phyloP scores from a whole-genome alignment of 2,329 filamentous ascomycete genomes.

The Botrytis deweyae region DNA sequence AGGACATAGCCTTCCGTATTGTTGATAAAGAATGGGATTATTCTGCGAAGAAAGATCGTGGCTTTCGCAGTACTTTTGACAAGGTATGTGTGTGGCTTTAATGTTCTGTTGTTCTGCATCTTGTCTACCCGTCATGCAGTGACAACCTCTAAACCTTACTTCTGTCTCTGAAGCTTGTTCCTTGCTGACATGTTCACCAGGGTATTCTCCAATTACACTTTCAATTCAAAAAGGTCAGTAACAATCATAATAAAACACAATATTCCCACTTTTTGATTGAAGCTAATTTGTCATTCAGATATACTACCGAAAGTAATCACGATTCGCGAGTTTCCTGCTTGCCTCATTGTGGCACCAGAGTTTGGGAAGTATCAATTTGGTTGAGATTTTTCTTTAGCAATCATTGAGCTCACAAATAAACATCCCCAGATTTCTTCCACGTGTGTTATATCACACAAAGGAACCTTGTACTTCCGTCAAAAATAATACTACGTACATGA shows the following conservation, averaged over 20 bases:
- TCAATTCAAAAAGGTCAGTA: slow-evolving; percentile 90
- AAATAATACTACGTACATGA: slow-evolving; percentile 23
- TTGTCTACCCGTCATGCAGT: slow-evolving; percentile 6
- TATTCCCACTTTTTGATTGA: slow-evolving; percentile 17
- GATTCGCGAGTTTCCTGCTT: slow-evolving; percentile 11
- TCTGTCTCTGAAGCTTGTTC: slow-evolving; percentile 12
- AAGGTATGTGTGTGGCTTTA: slow-evolving; percentile 62
- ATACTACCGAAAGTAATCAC: slow-evolving; percentile 53
- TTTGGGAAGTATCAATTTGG: slow-evolving; percentile 24
- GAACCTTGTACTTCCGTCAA: slow-evolving; percentile 25
- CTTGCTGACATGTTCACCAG: slow-evolving; percentile 48
- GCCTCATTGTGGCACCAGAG: slow-evolving; percentile 7
- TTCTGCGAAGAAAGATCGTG: slow-evolving; percentile 88
- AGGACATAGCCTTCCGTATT: slow-evolving; percentile 95
- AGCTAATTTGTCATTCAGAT: slow-evolving; percentile 43
- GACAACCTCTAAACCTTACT: slow-evolving; percentile 5
- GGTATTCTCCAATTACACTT: slow-evolving; percentile 96
- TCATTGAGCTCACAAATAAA: slow-evolving; percentile 29
- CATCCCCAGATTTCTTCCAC: slow-evolving; percentile 29
- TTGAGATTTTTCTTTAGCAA: slow-evolving; percentile 32
- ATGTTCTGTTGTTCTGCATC: slow-evolving; percentile 3
- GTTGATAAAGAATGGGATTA: slow-evolving; percentile 99
- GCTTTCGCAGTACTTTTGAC: slow-evolving; percentile 95
- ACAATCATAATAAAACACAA: slow-evolving; percentile 20
- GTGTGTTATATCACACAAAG: slow-evolving; percentile 29